Evolutionary conservation across 306 rosid species (phyloP).

Genomic region (Erythrophleum fordii): DNA sequence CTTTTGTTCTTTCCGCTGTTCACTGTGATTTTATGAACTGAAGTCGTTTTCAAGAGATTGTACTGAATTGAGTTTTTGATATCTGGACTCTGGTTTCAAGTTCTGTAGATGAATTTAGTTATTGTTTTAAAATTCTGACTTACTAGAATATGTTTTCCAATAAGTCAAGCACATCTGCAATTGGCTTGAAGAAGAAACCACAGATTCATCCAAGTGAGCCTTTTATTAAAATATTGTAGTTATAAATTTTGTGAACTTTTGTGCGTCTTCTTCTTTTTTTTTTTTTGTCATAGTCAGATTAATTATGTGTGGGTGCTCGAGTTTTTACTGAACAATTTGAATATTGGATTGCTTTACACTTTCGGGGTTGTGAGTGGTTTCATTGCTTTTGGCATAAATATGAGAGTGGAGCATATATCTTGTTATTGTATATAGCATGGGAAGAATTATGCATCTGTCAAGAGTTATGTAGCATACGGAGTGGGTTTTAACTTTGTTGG

Average conservation of each 20-base stretch:
- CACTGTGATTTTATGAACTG: too few relatives aligned
- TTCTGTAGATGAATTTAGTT: too few relatives aligned
- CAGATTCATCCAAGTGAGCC: slow-evolving; percentile 34
- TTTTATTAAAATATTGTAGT: too few relatives aligned
- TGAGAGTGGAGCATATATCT: neutral
- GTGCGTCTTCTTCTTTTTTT: neutral
- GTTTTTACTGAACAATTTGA: neutral
- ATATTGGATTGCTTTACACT: neutral
- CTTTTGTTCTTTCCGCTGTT: too few relatives aligned
- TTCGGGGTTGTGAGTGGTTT: neutral
- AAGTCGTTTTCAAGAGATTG: too few relatives aligned
- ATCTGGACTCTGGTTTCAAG: too few relatives aligned
- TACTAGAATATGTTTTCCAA: slow-evolving; percentile 28
- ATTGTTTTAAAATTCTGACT: too few relatives aligned
- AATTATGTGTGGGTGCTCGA: neutral
- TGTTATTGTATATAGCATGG: neutral
- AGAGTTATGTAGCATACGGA: too few relatives aligned
- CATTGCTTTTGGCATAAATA: neutral
- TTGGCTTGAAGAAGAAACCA: slow-evolving; percentile 41
- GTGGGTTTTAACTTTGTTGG: too few relatives aligned
- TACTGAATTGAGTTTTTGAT: too few relatives aligned
- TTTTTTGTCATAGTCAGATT: neutral
- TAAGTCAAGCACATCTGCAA: slow-evolving; percentile 39
- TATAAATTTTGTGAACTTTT: neutral
- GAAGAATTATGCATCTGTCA: neutral